These are phyloP conservation scores for Strombidium stylifer DNA, from an alignment of 73 alveolate species.

Conservation along the genomic window DNA sequence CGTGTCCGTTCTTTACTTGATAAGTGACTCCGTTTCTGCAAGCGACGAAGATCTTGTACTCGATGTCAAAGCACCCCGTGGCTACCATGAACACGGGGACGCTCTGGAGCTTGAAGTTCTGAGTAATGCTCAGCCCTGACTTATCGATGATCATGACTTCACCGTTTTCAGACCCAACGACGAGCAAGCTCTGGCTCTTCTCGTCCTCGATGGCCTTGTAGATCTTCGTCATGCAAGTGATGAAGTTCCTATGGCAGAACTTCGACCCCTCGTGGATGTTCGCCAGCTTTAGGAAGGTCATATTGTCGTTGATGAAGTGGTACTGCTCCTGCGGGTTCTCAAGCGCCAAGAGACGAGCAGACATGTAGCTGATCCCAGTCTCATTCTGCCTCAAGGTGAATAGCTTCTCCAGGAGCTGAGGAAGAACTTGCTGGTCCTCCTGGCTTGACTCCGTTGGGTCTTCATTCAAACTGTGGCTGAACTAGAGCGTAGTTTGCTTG, in stretches of 20 bases:
- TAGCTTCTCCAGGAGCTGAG: slow-evolving; percentile 53
- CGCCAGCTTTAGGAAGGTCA: neutral
- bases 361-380: slow-evolving; percentile 70
- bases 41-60: slow-evolving; percentile 79
- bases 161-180: slow-evolving; percentile 90
- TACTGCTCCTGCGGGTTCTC: slow-evolving; percentile 69
- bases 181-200: slow-evolving; percentile 77
- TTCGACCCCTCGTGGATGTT: no score
- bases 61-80: slow-evolving; percentile 82
- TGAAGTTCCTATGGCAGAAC: slow-evolving; percentile 75
- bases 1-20: slow-evolving; percentile 74
- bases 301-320: slow-evolving; percentile 55
- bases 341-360: slow-evolving; percentile 83
- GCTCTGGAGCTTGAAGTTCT: slow-evolving; percentile 70
- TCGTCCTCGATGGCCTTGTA: slow-evolving; percentile 68
- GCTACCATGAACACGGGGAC: slow-evolving; percentile 83
- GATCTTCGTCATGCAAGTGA: slow-evolving; percentile 81
- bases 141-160: slow-evolving; percentile 72
- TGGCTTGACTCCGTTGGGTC: slow-evolving; percentile 1
- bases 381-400: slow-evolving; percentile 74
- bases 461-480: no score
- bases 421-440: neutral
- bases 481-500: no score
- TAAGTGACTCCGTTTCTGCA: slow-evolving; percentile 87
- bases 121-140: slow-evolving; percentile 64